Conservation (phyloP, 805 yeast genomes). For the Cyberlindnera maclurae region DNA sequence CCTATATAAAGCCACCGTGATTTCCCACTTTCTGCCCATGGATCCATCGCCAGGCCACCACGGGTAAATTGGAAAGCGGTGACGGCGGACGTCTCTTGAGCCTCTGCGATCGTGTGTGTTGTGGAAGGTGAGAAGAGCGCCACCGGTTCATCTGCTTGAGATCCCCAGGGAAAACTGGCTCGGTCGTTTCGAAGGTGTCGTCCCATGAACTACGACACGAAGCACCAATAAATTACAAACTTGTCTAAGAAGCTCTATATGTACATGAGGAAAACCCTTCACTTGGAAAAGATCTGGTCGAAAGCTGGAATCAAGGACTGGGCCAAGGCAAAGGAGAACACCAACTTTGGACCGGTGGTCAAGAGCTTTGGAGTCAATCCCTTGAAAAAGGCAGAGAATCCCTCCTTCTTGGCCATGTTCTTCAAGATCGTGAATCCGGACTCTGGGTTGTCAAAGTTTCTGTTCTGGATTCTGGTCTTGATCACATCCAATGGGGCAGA, state of each 20-base stretch:
- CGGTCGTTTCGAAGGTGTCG: too few relatives aligned
- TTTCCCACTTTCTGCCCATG: too few relatives aligned
- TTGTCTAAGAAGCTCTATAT: background rate
- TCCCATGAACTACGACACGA: too few relatives aligned
- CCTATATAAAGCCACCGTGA: too few relatives aligned
- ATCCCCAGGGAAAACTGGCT: too few relatives aligned
- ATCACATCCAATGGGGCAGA: slow-evolving; percentile 97
- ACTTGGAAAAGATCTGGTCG: slow-evolving; percentile 50
- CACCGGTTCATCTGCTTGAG: too few relatives aligned
- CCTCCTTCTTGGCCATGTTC: slow-evolving; percentile 91
- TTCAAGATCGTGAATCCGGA: slow-evolving; percentile 87
- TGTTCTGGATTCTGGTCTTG: slow-evolving; percentile 97
- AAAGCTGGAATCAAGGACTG: slow-evolving; percentile 95
- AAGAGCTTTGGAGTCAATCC: slow-evolving; percentile 94
- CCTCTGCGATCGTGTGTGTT: too few relatives aligned
- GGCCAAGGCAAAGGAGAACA: slow-evolving; percentile 96
- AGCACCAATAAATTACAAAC: too few relatives aligned
- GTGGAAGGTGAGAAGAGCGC: too few relatives aligned
- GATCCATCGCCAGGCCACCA: too few relatives aligned
- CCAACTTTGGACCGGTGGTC: slow-evolving; percentile 97
- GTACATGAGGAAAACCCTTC: background rate
- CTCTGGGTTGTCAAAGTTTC: slow-evolving; percentile 92
- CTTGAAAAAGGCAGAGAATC: slow-evolving; percentile 84
- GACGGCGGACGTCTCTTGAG: too few relatives aligned
- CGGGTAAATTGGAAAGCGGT: too few relatives aligned